A percentile compares a stretch with the other conserved stretches of the same genome.
Evolutionary conservation across 495 filamentous ascomycete species (phyloP).

Genomic region (Neurospora sp.): DNA sequence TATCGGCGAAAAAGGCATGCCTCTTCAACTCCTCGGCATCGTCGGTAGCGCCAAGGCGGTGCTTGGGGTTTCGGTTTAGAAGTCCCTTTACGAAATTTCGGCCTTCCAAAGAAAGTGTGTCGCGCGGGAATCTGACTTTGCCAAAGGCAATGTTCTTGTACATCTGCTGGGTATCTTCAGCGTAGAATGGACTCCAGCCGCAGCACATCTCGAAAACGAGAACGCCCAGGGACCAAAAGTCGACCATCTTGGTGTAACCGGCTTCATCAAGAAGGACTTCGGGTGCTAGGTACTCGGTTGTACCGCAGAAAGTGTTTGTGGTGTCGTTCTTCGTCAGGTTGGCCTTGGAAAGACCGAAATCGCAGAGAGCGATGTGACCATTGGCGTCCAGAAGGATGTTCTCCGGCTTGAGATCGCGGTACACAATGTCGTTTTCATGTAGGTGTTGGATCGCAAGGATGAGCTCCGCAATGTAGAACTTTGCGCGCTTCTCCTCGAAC

Average conservation of each 20-base stretch:
- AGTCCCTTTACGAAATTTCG: constrained; percentile 97
- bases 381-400: constrained; percentile 91
- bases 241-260: constrained; percentile 99
- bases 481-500: constrained; percentile 88
- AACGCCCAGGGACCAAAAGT: constrained; percentile 97
- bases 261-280: constrained; percentile 92
- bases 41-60: constrained; percentile 79
- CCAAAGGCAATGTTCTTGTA: constrained; percentile 99
- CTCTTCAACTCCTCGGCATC: constrained; percentile 93
- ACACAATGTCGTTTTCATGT: constrained; percentile 94
- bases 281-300: constrained; percentile 92
- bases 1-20: constrained; percentile 88
- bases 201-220: constrained; percentile 99
- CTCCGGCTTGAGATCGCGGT: constrained; percentile 94
- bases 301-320: constrained; percentile 98
- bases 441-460: constrained; percentile 93
- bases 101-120: constrained; percentile 86
- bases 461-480: constrained; percentile 97
- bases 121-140: constrained; percentile 91
- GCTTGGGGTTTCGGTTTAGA: constrained; percentile 92
- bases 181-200: constrained; percentile 98
- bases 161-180: constrained; percentile 99
- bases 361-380: constrained; percentile 89
- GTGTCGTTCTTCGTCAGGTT: constrained; percentile 93
- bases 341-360: constrained; percentile 95